Base-by-base conservation (phyloP, 768 basidiomycete species). In the Kwoniella shandongensis region DNA sequence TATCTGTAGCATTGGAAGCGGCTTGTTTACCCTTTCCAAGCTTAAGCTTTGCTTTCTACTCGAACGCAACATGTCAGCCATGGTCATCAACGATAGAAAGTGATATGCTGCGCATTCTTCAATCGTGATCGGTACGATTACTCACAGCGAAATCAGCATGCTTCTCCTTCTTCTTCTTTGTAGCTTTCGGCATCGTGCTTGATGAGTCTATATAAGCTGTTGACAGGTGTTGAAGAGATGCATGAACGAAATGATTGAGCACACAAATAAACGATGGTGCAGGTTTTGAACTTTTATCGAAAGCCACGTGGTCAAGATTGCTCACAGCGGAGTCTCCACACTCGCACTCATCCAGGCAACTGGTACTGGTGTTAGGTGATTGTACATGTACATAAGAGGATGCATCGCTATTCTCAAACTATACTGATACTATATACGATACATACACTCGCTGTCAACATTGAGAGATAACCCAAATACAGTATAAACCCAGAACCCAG, bases 41-140 rank as follows among this genome's bases (percentile, higher is more conserved):
- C 77, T 96, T 99, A 35, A 96, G 81, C 76, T 89, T 97, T 23
- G 90, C 85, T 90, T 92, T 97, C 91, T 97, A 76, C 8, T 10
- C 13, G 18, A 17, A 22, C 35, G 18, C 30, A 25, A 44, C 35
- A 61, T 30, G n/a, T 7, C 17, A 23, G 17, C 20, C 50, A 36
- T 26, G 17, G 18, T 15, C 22, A n/a, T n/a, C n/a, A n/a, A n/a
- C n/a, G n/a, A n/a, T 23, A 17, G 39, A 41, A 29, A 47, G 36
- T 29, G 13, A 27, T 10, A 40, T 47, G 30, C 22, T 5, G n/a
- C n/a, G n/a, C n/a, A 12, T 30, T 45, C 8, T 36, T 42, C 40
- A 39, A 6, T 3, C n/a, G 39, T 17, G n/a, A 39, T 11, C 8
- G 36, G 2, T 29, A 39, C 11, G 17, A 15, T 44, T 18, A 72